A percentile compares a stretch with the other conserved stretches of the same genome.
phyloP scores from a whole-genome alignment of 2,329 filamentous ascomycete genomes.

The Penicillium sclerotigenum region DNA sequence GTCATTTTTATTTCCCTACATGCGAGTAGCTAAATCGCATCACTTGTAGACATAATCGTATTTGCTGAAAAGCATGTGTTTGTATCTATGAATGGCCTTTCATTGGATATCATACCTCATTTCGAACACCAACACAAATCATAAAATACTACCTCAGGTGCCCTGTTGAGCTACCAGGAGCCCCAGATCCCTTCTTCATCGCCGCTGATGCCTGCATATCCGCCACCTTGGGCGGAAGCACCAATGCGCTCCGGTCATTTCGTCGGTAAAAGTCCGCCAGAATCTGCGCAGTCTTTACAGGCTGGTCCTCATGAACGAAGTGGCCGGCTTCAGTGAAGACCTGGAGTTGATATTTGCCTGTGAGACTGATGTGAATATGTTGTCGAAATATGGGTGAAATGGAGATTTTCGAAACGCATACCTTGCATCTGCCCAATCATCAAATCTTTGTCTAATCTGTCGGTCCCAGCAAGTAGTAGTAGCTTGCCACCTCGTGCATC shows the following conservation, averaged over 20 bases:
- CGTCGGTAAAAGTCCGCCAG: slow-evolving; percentile 87
- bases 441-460: slow-evolving; percentile 83
- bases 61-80: not conserved
- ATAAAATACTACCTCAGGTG: not conserved
- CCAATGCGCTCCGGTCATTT: slow-evolving; percentile 80
- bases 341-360: slow-evolving; percentile 86
- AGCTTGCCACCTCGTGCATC: slow-evolving; percentile 77
- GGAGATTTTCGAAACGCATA: slow-evolving; percentile 37
- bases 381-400: not conserved
- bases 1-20: not conserved
- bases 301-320: slow-evolving; percentile 93
- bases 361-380: not conserved
- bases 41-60: not conserved
- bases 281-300: slow-evolving; percentile 80
- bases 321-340: slow-evolving; percentile 94
- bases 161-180: not conserved
- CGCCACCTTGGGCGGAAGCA: slow-evolving; percentile 88
- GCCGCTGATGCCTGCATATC: slow-evolving; percentile 55
- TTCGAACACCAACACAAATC: not conserved
- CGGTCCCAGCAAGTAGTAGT: slow-evolving; percentile 80
- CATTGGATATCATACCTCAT: not conserved
- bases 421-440: slow-evolving; percentile 98
- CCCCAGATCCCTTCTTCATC: slow-evolving; percentile 38
- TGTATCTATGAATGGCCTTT: not conserved
- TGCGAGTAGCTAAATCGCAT: not conserved